Evolutionary conservation across 345 rosid species (phyloP).

Genomic region (Eucalyptus marginata): DNA sequence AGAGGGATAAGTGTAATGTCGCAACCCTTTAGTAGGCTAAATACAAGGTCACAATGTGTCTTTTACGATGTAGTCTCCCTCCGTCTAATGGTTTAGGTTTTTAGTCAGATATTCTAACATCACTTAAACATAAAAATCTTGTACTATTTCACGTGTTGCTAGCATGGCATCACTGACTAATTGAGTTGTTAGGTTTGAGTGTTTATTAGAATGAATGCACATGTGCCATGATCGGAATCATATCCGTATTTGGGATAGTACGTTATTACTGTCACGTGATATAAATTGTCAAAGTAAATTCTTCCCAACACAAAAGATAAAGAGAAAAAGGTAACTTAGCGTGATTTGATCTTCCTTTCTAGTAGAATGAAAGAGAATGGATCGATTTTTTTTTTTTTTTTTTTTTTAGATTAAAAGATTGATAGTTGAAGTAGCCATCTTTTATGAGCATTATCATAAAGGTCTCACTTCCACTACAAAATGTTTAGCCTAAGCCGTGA

Average conservation of each 20-base stretch:
- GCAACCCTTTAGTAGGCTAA: neutral
- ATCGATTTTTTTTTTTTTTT: neutral
- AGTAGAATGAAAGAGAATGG: neutral
- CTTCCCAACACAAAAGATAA: neutral
- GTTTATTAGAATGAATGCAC: neutral
- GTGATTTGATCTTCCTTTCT: neutral
- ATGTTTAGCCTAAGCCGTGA: neutral
- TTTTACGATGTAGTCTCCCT: neutral
- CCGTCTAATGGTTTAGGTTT: neutral
- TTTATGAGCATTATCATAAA: neutral
- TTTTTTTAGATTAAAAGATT: too few species aligned
- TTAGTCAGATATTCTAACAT: neutral
- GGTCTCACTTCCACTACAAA: neutral
- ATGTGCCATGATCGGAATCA: accelerated
- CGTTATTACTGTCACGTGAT: neutral
- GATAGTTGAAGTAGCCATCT: neutral
- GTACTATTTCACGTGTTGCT: neutral
- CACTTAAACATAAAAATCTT: neutral
- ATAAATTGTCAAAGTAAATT: neutral
- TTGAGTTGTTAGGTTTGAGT: neutral
- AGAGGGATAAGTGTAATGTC: neutral
- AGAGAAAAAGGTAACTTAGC: neutral
- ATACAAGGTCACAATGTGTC: neutral
- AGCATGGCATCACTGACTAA: neutral
- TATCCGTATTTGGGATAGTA: neutral